Evolutionary conservation across 345 rosid genomes (phyloP).

Genomic region (Rubroshorea leprosula): DNA sequence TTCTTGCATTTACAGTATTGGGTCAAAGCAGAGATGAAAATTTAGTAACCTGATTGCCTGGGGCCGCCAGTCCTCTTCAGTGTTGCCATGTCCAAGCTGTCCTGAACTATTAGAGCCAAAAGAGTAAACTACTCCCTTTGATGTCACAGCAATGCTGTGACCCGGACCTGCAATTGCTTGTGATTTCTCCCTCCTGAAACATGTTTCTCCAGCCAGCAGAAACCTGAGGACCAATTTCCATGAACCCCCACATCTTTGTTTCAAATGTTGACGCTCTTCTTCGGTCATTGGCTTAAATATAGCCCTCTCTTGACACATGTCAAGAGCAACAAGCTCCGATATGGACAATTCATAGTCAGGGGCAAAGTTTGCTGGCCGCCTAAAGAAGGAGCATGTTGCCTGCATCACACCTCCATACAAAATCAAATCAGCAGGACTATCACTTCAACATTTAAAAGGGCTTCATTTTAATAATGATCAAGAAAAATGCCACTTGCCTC

Average conservation of each 20-base stretch:
- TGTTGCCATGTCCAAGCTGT: conserved; percentile 85
- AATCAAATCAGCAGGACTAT: conserved; percentile 59
- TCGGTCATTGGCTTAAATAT: conserved; percentile 72
- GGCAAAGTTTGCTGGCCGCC: conserved; percentile 81
- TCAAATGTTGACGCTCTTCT: conserved; percentile 58
- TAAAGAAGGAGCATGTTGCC: conserved; percentile 94
- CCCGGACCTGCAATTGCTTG: conserved; percentile 97
- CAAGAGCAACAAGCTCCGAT: conserved; percentile 95
- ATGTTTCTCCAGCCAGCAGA: conserved; percentile 75
- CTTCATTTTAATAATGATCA: background rate
- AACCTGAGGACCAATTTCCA: conserved; percentile 90
- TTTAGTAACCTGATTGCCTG: conserved; percentile 70
- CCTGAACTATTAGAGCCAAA: conserved; percentile 84
- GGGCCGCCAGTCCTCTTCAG: conserved; percentile 84
- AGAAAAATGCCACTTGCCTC: conserved; percentile 61
- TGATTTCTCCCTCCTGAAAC: conserved; percentile 87
- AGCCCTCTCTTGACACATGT: conserved; percentile 74
- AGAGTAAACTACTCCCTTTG: conserved; percentile 67
- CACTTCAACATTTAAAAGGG: conserved; percentile 31
- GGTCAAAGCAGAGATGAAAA: conserved; percentile 28
- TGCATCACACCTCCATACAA: conserved; percentile 33
- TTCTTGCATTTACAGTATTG: conserved; percentile 22
- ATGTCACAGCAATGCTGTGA: conserved; percentile 83
- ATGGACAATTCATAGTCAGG: conserved; percentile 77
- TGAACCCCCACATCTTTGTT: conserved; percentile 80